phyloP scores from a whole-genome alignment of 176 grass and related monocot genomes.

The Aegilops sharonensis region DNA sequence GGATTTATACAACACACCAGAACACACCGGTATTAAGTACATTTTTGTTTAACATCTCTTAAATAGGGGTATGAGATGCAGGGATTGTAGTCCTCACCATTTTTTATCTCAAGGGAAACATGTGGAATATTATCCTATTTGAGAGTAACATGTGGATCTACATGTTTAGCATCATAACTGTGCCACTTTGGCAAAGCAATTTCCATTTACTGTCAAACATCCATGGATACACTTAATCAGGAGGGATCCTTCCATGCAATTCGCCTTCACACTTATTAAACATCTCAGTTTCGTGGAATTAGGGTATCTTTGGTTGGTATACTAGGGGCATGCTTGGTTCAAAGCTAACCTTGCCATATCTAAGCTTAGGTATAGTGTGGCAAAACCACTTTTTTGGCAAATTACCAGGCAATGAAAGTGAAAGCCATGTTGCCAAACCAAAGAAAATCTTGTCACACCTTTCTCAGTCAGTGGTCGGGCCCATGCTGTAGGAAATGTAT shows the following conservation, averaged over 20 bases:
- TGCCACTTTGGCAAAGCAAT: background rate
- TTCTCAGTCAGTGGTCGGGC: background rate
- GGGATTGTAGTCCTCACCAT: constrained; percentile 13
- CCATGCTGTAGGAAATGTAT: background rate
- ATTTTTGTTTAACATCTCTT: background rate
- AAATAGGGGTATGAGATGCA: background rate
- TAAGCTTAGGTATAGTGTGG: background rate
- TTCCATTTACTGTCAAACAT: background rate
- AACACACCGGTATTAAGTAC: background rate
- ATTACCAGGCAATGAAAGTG: background rate
- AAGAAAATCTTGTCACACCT: background rate
- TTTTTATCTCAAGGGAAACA: background rate
- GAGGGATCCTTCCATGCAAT: background rate
- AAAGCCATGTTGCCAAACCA: background rate
- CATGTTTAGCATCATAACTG: constrained; percentile 12
- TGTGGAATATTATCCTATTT: background rate
- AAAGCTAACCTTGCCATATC: background rate
- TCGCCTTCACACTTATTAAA: background rate
- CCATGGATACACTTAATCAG: constrained; percentile 12
- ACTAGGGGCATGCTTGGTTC: background rate
- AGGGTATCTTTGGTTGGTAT: constrained; percentile 5
- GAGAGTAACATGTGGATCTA: constrained; percentile 9
- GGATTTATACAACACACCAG: background rate
- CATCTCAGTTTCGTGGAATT: constrained; percentile 11
- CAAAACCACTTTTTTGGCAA: background rate